phyloP scores from a whole-genome alignment of 208 protist genomes.

The Leishmania turanica region DNA sequence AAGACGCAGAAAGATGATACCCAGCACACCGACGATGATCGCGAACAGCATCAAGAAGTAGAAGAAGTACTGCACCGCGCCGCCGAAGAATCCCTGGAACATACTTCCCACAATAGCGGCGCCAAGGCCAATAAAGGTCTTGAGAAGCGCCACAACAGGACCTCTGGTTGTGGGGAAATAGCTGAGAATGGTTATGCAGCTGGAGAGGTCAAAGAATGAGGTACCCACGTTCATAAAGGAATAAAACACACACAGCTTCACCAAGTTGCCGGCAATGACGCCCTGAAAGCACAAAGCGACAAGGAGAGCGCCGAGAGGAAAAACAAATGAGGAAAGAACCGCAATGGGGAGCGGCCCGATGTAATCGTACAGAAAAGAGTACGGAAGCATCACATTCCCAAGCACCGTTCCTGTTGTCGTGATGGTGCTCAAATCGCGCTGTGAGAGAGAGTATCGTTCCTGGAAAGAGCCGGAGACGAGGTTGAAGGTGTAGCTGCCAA shows the following conservation, averaged over 20 bases:
- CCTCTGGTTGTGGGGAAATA: slow-evolving; percentile 53
- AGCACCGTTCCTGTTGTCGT: slow-evolving; percentile 44
- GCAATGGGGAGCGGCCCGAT: slow-evolving; percentile 50
- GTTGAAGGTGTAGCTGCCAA: slow-evolving; percentile 58
- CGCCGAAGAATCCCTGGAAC: slow-evolving; percentile 52
- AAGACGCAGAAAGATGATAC: slow-evolving; percentile 45
- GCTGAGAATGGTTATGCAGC: slow-evolving; percentile 50
- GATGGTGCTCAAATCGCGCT: slow-evolving; percentile 64
- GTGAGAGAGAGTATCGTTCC: slow-evolving; percentile 44
- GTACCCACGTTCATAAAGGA: slow-evolving; percentile 39
- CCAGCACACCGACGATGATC: slow-evolving; percentile 33
- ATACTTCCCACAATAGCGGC: slow-evolving; percentile 56
- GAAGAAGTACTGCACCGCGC: slow-evolving; percentile 37
- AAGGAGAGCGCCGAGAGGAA: slow-evolving; percentile 44
- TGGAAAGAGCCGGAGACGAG: slow-evolving; percentile 58
- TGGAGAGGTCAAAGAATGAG: slow-evolving; percentile 52
- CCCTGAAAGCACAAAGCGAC: slow-evolving; percentile 47
- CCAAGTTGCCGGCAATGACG: slow-evolving; percentile 35
- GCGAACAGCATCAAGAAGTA: slow-evolving; percentile 57
- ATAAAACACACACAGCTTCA: slow-evolving; percentile 37
- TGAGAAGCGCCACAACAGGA: slow-evolving; percentile 57
- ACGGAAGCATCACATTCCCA: slow-evolving; percentile 41
- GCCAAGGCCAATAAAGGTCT: slow-evolving; percentile 69
- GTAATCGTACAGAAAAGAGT: slow-evolving; percentile 54
- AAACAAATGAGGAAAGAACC: slow-evolving; percentile 30